These are phyloP conservation scores for Podila verticillata DNA, from an alignment of 192 early-diverging fungal species.

Conservation along the genomic window DNA sequence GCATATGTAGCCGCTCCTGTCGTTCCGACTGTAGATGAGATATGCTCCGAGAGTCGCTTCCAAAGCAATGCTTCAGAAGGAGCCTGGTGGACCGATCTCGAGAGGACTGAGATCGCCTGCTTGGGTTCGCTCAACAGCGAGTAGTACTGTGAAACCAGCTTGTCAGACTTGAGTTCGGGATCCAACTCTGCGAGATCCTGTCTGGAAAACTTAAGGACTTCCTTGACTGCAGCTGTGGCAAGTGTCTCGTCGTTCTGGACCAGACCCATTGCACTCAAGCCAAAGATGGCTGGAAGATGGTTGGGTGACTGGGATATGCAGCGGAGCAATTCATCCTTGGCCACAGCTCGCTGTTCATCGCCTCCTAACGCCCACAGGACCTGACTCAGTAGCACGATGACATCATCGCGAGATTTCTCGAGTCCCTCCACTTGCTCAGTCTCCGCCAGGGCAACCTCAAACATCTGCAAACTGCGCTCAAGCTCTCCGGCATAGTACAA, in stretches of 20 bases:
- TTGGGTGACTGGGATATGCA: constrained; percentile 66
- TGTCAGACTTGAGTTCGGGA: constrained; percentile 32
- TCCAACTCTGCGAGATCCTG: constrained; percentile 51
- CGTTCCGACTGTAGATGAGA: constrained; percentile 21
- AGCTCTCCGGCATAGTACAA: constrained; percentile 78
- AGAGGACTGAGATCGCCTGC: constrained; percentile 44
- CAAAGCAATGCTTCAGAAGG: constrained; percentile 52
- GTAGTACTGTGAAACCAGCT: constrained; percentile 40
- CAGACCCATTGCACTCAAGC: constrained; percentile 75
- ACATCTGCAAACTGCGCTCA: constrained; percentile 73
- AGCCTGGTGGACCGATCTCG: constrained; percentile 55
- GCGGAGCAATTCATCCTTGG: constrained; percentile 81
- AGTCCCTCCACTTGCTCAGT: constrained; percentile 50
- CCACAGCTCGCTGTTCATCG: constrained; percentile 77
- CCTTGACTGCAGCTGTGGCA: constrained; percentile 69
- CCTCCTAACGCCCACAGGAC: constrained; percentile 91
- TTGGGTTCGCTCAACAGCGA: constrained; percentile 35
- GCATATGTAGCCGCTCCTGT: constrained; percentile 20
- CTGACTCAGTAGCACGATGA: constrained; percentile 81
- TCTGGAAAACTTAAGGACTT: constrained; percentile 68
- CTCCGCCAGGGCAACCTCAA: constrained; percentile 75
- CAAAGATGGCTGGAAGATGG: constrained; percentile 72
- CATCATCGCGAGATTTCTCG: constrained; percentile 66
- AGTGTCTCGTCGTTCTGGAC: constrained; percentile 69
- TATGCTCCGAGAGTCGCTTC: constrained; percentile 50